phyloP scores from a whole-genome alignment of 2,329 filamentous ascomycete species.

The Volutella citrinella region DNA sequence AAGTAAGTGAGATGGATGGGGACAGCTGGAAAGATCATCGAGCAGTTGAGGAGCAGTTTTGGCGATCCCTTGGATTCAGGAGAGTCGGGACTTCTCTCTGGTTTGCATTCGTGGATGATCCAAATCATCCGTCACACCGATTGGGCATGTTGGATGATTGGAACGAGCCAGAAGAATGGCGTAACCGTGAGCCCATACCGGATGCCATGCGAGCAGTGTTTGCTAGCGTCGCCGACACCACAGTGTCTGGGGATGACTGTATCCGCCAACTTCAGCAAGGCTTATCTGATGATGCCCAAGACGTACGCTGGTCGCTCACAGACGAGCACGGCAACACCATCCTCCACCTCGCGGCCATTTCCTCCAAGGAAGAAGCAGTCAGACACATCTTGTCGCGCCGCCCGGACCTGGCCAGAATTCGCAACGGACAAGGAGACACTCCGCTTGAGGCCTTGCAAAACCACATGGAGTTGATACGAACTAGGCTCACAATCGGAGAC shows the following conservation, averaged over 20 bases:
- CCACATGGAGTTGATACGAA: conserved; percentile 1
- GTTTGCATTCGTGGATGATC: conserved; percentile 1
- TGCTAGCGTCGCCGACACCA: not conserved
- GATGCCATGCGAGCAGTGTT: not conserved
- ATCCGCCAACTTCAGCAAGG: not conserved
- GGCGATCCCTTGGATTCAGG: conserved; percentile 3
- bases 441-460: conserved; percentile 1
- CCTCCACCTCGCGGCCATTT: conserved; percentile 3
- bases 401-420: not conserved
- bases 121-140: not conserved
- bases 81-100: conserved; percentile 4
- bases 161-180: not conserved
- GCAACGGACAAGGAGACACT: conserved; percentile 5
- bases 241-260: not conserved
- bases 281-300: not conserved
- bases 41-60: not conserved
- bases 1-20: not conserved
- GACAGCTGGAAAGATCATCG: no score
- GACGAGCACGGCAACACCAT: conserved; percentile 4
- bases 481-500: not conserved
- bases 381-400: not conserved
- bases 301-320: no score
- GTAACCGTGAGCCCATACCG: not conserved
- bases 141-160: not conserved
- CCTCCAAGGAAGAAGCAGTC: not conserved